phyloP scores from a whole-genome alignment of 306 rosid genomes.

The Cicer cuneatum region DNA sequence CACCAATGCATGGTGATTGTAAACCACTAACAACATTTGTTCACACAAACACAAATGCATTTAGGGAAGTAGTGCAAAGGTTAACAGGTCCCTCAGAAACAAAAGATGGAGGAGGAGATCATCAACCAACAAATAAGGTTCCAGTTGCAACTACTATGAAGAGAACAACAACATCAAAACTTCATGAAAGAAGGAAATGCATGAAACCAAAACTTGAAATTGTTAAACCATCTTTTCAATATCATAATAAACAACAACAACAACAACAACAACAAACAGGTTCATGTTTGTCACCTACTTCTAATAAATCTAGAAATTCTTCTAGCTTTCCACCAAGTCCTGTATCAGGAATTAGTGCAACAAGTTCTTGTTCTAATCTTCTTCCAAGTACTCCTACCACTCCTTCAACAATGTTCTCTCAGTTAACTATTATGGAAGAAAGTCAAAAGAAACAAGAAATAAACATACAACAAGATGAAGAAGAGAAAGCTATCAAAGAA shows the following conservation, averaged over 20 bases:
- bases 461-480: constrained; percentile 56
- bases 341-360: constrained; percentile 40
- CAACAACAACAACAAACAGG: constrained; percentile 2
- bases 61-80: constrained; percentile 79
- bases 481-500: constrained; percentile 77
- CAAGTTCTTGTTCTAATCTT: constrained; percentile 33
- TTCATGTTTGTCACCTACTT: constrained; percentile 50
- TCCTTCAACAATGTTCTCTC: constrained; percentile 70
- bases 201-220: constrained; percentile 85
- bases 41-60: constrained; percentile 69
- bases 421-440: constrained; percentile 54
- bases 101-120: constrained; percentile 31
- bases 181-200: constrained; percentile 80
- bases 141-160: not conserved
- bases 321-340: constrained; percentile 55
- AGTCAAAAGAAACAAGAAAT: constrained; percentile 51
- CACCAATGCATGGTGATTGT: constrained; percentile 47
- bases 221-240: constrained; percentile 58
- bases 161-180: constrained; percentile 55
- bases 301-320: constrained; percentile 45
- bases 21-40: constrained; percentile 77
- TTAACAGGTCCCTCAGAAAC: constrained; percentile 71
- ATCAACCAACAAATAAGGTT: constrained; percentile 40
- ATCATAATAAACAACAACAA: constrained; percentile 22
- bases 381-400: constrained; percentile 59